Percentiles rank a stretch among this genome's conserved stretches.
These are phyloP conservation scores for Colletotrichum tropicicola DNA, from an alignment of 2,329 filamentous ascomycete genomes.

Conservation along the genomic window DNA sequence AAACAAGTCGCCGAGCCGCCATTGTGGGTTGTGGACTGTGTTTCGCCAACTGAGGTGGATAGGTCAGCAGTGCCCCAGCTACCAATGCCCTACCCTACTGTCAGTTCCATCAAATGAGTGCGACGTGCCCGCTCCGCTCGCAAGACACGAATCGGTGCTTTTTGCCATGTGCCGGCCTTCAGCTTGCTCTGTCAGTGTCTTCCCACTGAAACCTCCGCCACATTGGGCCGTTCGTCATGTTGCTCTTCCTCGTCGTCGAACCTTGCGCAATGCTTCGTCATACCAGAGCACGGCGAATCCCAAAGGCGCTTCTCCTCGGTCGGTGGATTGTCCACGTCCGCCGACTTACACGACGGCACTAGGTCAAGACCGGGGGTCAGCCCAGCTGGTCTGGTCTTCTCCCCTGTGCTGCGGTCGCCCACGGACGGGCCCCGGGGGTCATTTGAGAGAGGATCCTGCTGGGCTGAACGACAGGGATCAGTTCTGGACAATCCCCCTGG, in stretches of 20 bases:
- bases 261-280: slow-evolving; percentile 13
- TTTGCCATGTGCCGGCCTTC: not conserved
- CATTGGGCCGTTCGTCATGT: not conserved
- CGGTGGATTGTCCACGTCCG: not conserved
- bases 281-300: slow-evolving; percentile 13
- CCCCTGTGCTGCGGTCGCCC: slow-evolving; percentile 5
- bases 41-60: slow-evolving; percentile 10
- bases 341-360: slow-evolving; percentile 20
- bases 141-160: not conserved
- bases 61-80: slow-evolving; percentile 16
- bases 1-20: slow-evolving; percentile 18
- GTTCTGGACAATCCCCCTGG: slow-evolving; percentile 4
- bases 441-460: slow-evolving; percentile 21
- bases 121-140: not conserved
- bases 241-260: not conserved
- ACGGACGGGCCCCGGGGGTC: slow-evolving; percentile 24
- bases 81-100: not conserved
- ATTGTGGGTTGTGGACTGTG: not conserved
- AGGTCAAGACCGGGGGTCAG: slow-evolving; percentile 1
- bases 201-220: not conserved
- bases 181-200: not conserved
- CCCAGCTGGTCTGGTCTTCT: slow-evolving; percentile 8
- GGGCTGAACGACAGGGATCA: slow-evolving; percentile 33
- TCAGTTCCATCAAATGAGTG: not conserved
- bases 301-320: not conserved